Percentiles rank a stretch among this genome's conserved stretches.
phyloP scores from a whole-genome alignment of 352 stramenopile genomes.

The Thraustochytrium striatum region DNA sequence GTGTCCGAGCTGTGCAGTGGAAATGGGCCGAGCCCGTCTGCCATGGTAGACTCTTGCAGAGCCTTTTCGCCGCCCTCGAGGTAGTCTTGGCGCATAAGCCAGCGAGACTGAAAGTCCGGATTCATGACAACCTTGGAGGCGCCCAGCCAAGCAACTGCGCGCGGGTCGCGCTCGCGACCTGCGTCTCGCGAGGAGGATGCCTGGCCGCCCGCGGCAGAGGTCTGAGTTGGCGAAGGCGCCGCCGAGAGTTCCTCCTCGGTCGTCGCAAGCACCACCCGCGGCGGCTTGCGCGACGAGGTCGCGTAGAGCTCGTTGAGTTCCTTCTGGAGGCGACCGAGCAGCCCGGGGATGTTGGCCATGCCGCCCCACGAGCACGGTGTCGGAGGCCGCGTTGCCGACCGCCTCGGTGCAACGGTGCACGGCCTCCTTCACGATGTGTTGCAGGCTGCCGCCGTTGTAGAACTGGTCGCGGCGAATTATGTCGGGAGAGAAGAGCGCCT shows the following conservation, averaged over 20 bases:
- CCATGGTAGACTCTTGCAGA: conserved; percentile 3
- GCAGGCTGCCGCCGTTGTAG: conserved; percentile 44
- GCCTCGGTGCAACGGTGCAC: conserved; percentile 27
- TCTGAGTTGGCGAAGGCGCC: no score
- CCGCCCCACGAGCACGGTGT: conserved; percentile 35
- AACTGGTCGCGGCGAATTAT: conserved; percentile 44
- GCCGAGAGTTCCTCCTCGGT: background rate
- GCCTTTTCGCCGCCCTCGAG: conserved; percentile 1
- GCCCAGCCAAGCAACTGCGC: conserved; percentile 22
- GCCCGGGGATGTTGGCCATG: conserved; percentile 20
- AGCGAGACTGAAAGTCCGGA: conserved; percentile 36
- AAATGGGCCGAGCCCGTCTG: conserved; percentile 30
- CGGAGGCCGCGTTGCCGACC: conserved; percentile 8
- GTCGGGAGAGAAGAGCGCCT: conserved; percentile 45
- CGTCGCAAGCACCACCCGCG: conserved; percentile 1
- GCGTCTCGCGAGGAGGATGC: no score
- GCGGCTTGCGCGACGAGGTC: background rate
- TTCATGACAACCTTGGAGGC: background rate
- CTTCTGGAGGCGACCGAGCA: conserved; percentile 17
- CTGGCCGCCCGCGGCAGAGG: no score
- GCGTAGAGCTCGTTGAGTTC: conserved; percentile 44
- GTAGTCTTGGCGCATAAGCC: conserved; percentile 6
- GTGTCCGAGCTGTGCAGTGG: conserved; percentile 45
- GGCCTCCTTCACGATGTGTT: conserved; percentile 44
- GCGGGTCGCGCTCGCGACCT: background rate